Conservation (phyloP, 257 asterid genomes). For the Eustoma russellianum region DNA sequence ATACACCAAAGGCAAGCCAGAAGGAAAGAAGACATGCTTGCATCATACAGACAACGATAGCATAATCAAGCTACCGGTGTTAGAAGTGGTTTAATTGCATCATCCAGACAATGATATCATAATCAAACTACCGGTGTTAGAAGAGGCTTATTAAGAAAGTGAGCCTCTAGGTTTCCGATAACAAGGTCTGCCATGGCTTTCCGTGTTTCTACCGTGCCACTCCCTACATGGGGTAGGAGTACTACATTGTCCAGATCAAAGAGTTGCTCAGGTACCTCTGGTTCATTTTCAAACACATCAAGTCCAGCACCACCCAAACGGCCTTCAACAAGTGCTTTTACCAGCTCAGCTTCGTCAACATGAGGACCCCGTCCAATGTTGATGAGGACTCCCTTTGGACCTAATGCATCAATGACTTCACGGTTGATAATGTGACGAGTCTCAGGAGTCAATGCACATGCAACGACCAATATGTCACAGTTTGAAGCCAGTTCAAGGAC, state of each 20-base stretch:
- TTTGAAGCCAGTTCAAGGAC: slow-evolving; percentile 59
- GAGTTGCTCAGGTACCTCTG: slow-evolving; percentile 57
- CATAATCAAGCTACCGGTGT: slow-evolving; percentile 49
- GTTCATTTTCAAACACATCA: slow-evolving; percentile 77
- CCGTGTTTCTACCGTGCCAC: slow-evolving; percentile 58
- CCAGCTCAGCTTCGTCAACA: slow-evolving; percentile 70
- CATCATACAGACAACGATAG: too few species aligned
- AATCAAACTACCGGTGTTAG: slow-evolving; percentile 55
- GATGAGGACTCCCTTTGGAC: slow-evolving; percentile 65
- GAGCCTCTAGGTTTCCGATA: slow-evolving; percentile 64
- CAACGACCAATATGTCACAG: slow-evolving; percentile 64
- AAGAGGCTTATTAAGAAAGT: slow-evolving; percentile 48
- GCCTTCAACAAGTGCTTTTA: slow-evolving; percentile 73
- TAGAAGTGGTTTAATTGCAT: slow-evolving; percentile 34
- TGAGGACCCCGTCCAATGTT: slow-evolving; percentile 82
- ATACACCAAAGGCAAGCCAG: too few species aligned
- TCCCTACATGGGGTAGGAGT: slow-evolving; percentile 70
- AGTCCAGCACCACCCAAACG: slow-evolving; percentile 89
- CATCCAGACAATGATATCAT: too few species aligned
- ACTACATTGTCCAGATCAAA: slow-evolving; percentile 59
- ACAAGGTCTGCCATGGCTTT: slow-evolving; percentile 75
- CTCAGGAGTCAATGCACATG: slow-evolving; percentile 62
- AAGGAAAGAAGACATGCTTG: too few species aligned
- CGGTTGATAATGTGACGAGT: slow-evolving; percentile 63
- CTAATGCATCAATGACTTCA: slow-evolving; percentile 60